These are phyloP conservation scores for Hyphodiscus hymeniophilus DNA, from an alignment of 495 filamentous ascomycete species.

Conservation along the genomic window DNA sequence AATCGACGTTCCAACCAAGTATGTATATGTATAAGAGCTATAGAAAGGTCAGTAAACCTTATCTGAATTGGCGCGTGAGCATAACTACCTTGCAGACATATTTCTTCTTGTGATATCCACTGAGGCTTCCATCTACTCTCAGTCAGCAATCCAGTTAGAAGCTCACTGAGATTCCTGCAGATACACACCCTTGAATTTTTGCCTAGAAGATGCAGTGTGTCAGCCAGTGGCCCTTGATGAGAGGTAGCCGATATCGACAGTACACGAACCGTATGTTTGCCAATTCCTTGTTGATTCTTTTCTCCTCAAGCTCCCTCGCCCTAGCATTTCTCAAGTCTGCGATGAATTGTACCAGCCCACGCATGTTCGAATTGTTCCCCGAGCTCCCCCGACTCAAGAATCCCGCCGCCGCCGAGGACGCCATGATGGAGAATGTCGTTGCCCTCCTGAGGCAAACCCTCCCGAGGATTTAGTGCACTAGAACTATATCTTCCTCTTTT, in stretches of 20 bases:
- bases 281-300: constrained; percentile 98
- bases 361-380: constrained; percentile 65
- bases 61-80: not conserved
- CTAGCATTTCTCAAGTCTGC: constrained; percentile 92
- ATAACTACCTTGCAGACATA: constrained; percentile 87
- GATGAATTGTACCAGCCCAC: constrained; percentile 91
- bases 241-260: not conserved
- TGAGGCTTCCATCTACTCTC: constrained; percentile 66
- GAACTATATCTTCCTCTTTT: not conserved
- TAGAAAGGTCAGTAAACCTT: constrained; percentile 22
- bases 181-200: constrained; percentile 66
- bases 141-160: not conserved
- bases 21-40: constrained; percentile 98
- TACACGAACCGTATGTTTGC: constrained; percentile 77
- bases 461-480: not conserved
- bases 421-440: constrained; percentile 27
- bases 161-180: not conserved
- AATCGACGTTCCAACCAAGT: constrained; percentile 97
- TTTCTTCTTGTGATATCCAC: constrained; percentile 99
- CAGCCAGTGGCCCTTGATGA: not conserved
- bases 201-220: constrained; percentile 30
- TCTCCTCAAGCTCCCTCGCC: constrained; percentile 94
- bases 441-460: not conserved
- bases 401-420: constrained; percentile 44
- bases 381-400: constrained; percentile 52